phyloP scores from a whole-genome alignment of 2,329 filamentous ascomycete species.

The Botrytis cinerea region DNA sequence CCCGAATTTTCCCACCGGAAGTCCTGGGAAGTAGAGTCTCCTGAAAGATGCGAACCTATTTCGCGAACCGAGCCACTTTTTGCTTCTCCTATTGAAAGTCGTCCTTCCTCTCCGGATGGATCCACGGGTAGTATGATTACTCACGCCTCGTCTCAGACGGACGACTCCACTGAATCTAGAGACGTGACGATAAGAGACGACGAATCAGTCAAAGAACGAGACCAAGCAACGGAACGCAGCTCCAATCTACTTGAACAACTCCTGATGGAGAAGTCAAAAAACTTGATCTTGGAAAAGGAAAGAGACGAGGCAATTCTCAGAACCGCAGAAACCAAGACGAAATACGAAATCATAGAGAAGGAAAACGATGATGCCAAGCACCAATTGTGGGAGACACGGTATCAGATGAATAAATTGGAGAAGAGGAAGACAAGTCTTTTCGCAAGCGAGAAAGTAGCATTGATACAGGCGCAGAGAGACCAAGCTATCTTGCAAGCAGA shows the following conservation, averaged over 20 bases:
- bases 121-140: background rate
- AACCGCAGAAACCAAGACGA: background rate
- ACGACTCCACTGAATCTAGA: background rate
- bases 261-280: constrained; percentile 4
- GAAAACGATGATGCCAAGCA: background rate
- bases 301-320: constrained; percentile 1
- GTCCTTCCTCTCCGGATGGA: background rate
- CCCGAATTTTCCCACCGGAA: background rate
- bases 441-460: background rate
- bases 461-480: background rate
- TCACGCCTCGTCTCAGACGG: background rate
- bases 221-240: background rate
- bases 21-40: background rate
- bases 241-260: constrained; percentile 10
- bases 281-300: background rate
- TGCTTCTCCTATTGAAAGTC: background rate
- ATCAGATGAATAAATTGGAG: background rate
- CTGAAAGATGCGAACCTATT: background rate
- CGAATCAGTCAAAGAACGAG: background rate
- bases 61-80: background rate
- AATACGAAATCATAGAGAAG: background rate
- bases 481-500: background rate
- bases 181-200: background rate
- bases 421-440: background rate
- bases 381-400: background rate